Evolutionary conservation across 768 basidiomycete species (phyloP).

Genomic region (Cubamyces lactineus): DNA sequence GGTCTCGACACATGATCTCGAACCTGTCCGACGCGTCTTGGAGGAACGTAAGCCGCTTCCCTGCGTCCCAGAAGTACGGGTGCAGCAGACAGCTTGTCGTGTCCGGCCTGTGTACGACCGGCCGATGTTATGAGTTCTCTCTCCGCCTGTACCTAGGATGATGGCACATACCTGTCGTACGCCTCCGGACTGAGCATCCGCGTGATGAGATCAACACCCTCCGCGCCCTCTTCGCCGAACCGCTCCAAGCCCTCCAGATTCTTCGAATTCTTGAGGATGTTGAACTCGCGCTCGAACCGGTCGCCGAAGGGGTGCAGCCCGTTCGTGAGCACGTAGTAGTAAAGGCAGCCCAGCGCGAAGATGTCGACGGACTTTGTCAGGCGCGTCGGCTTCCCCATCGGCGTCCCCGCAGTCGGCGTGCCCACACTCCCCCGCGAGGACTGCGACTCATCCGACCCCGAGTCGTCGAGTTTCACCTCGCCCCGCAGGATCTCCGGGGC

Average conservation of each 20-base stretch:
- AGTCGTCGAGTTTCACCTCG: constrained; percentile 89
- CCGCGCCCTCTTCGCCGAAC: constrained; percentile 93
- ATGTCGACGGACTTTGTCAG: constrained; percentile 96
- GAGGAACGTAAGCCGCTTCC: constrained; percentile 85
- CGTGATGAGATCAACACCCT: constrained; percentile 80
- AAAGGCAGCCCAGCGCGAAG: constrained; percentile 94
- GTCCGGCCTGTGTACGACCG: constrained; percentile 63
- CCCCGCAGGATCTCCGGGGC: constrained; percentile 96
- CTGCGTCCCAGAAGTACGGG: constrained; percentile 96
- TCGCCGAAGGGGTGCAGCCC: constrained; percentile 96
- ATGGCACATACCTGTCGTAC: constrained; percentile 63
- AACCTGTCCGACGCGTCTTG: constrained; percentile 98
- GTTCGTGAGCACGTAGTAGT: constrained; percentile 88
- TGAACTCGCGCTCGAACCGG: constrained; percentile 89
- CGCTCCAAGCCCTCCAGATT: constrained; percentile 69
- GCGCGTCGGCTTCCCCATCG: constrained; percentile 56
- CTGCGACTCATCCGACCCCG: constrained; percentile 62
- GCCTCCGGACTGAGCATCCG: constrained; percentile 82
- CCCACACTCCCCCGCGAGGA: constrained; percentile 67
- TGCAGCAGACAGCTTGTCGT: constrained; percentile 87
- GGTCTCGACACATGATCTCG: constrained; percentile 96
- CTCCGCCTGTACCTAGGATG: not conserved
- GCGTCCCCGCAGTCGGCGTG: constrained; percentile 44
- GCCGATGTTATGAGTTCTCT: constrained; percentile 17
- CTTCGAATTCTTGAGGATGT: constrained; percentile 86